These are phyloP conservation scores for Agrostemma githago DNA, from an alignment of 148 eudicot genomes.

Conservation along the genomic window DNA sequence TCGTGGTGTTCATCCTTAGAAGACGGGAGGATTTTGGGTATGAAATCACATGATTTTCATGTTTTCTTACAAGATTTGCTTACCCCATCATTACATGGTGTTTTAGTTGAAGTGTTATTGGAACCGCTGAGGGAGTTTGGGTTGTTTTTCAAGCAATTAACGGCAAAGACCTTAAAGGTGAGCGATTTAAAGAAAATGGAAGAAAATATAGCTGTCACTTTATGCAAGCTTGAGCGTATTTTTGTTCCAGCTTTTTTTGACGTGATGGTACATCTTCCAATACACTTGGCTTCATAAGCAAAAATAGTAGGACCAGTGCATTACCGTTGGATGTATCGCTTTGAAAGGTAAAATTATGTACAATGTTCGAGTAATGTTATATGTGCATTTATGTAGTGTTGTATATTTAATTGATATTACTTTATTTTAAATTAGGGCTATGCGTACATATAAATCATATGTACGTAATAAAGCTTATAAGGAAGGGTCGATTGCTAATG, in stretches of 20 bases:
- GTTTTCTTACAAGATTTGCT: conserved; percentile 1
- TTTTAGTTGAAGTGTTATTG: not conserved
- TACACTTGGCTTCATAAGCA: not conserved
- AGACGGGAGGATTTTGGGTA: too few species aligned
- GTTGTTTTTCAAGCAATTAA: not conserved
- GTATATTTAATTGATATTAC: not conserved
- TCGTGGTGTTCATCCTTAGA: too few species aligned
- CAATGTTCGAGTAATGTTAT: not conserved
- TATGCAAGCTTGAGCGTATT: not conserved
- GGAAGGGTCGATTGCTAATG: too few species aligned
- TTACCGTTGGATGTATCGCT: not conserved
- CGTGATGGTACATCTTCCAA: not conserved
- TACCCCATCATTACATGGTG: not conserved
- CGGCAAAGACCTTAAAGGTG: not conserved
- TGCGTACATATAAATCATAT: not conserved
- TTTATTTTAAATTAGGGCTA: not conserved
- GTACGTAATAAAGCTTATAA: not conserved
- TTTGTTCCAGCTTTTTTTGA: not conserved
- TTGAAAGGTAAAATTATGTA: not conserved
- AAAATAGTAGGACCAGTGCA: not conserved
- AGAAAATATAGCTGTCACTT: not conserved
- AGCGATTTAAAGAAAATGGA: not conserved
- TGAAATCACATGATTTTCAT: too few species aligned
- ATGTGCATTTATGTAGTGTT: not conserved
- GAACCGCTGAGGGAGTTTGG: not conserved